These are phyloP conservation scores for Penicillium vulpinum DNA, from an alignment of 2,329 filamentous ascomycete species.

Conservation along the genomic window DNA sequence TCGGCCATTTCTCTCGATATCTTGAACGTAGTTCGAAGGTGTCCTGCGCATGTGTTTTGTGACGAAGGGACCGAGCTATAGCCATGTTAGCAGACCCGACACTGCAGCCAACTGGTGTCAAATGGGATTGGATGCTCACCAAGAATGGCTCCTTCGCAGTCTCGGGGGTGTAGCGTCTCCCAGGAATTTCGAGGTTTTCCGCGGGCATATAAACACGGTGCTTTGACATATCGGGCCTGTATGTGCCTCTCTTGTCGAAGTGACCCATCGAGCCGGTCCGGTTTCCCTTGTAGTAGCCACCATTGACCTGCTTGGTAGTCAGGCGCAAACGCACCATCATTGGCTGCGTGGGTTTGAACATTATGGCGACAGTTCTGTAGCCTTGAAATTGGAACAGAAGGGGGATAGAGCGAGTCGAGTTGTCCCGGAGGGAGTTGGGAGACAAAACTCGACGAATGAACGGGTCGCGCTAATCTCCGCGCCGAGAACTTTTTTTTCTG, in stretches of 20 bases:
- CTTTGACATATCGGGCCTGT: slow-evolving; percentile 79
- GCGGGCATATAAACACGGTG: slow-evolving; percentile 76
- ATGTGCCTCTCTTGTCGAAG: slow-evolving; percentile 63
- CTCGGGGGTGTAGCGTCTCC: not conserved
- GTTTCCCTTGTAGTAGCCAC: slow-evolving; percentile 97
- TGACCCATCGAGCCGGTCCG: slow-evolving; percentile 84
- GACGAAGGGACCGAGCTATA: slow-evolving; percentile 49
- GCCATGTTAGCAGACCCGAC: slow-evolving; percentile 10
- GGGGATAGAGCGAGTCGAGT: slow-evolving; percentile 22
- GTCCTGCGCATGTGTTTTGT: slow-evolving; percentile 41
- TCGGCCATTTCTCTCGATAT: slow-evolving; percentile 31
- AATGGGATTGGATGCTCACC: slow-evolving; percentile 14
- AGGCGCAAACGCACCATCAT: slow-evolving; percentile 74
- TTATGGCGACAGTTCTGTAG: slow-evolving; percentile 20
- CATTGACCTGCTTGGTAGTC: slow-evolving; percentile 89
- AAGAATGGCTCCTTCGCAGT: slow-evolving; percentile 4
- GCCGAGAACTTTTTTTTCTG: slow-evolving; percentile 39
- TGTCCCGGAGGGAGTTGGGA: slow-evolving; percentile 9
- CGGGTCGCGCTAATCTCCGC: slow-evolving; percentile 33
- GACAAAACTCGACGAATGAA: slow-evolving; percentile 21
- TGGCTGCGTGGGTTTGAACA: slow-evolving; percentile 47
- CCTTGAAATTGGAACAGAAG: not conserved
- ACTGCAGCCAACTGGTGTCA: not conserved
- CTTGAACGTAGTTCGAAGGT: slow-evolving; percentile 27
- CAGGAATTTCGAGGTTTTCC: slow-evolving; percentile 6